phyloP scores from a whole-genome alignment of 495 filamentous ascomycete genomes.

The Neurospora pannonica region DNA sequence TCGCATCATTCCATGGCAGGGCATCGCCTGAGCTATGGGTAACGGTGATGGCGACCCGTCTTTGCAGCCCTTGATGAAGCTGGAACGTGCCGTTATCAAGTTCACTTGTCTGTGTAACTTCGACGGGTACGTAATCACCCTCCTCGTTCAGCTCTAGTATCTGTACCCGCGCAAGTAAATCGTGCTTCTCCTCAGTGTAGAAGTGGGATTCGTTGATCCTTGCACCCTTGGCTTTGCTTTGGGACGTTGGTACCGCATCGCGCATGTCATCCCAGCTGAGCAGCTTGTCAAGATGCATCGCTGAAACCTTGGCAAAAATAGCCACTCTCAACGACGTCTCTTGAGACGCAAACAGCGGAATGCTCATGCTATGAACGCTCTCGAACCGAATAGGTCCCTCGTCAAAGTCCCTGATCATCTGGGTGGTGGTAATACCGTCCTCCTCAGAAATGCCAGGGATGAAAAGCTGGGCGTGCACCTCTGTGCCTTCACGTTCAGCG shows the following conservation, averaged over 20 bases:
- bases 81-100: slow-evolving; percentile 84
- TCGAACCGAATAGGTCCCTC: slow-evolving; percentile 92
- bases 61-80: slow-evolving; percentile 88
- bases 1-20: slow-evolving; percentile 77
- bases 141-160: slow-evolving; percentile 84
- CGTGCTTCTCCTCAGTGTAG: slow-evolving; percentile 85
- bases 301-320: slow-evolving; percentile 82
- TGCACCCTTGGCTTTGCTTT: slow-evolving; percentile 54
- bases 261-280: slow-evolving; percentile 99
- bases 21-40: slow-evolving; percentile 83
- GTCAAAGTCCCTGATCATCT: slow-evolving; percentile 90
- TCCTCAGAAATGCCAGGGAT: slow-evolving; percentile 88
- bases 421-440: slow-evolving; percentile 85
- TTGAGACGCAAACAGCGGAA: slow-evolving; percentile 75
- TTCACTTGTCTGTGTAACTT: slow-evolving; percentile 76
- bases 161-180: slow-evolving; percentile 79
- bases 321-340: slow-evolving; percentile 75
- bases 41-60: slow-evolving; percentile 75
- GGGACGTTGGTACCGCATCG: slow-evolving; percentile 48
- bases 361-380: slow-evolving; percentile 96
- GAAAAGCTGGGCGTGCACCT: slow-evolving; percentile 93
- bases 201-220: slow-evolving; percentile 86
- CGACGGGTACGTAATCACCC: slow-evolving; percentile 85
- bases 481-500: slow-evolving; percentile 88
- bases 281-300: slow-evolving; percentile 94